Conservation (phyloP, 257 asterid genomes). For the Plantago elongata region DNA sequence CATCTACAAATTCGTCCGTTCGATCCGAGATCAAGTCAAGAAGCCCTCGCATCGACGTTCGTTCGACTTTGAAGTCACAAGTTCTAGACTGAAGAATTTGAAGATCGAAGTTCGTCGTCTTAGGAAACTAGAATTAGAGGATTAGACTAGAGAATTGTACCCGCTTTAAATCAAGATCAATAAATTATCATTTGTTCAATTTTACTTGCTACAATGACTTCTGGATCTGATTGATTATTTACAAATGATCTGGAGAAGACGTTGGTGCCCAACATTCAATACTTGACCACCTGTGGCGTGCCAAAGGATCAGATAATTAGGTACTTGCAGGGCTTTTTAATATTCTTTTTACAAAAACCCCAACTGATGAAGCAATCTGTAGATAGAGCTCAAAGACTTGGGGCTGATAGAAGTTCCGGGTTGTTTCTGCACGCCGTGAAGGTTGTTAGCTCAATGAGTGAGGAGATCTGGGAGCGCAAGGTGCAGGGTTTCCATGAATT, state of each 20-base stretch:
- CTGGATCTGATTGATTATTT: slow-evolving; percentile 6
- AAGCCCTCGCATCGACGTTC: too few species aligned
- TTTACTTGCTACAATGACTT: too few species aligned
- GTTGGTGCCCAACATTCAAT: slow-evolving; percentile 1
- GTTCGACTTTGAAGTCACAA: too few species aligned
- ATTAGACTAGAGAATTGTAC: too few species aligned
- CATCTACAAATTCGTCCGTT: too few species aligned
- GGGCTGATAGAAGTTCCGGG: background rate
- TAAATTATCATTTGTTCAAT: too few species aligned
- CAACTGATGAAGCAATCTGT: background rate
- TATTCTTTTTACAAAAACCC: slow-evolving; percentile 2
- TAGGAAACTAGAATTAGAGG: too few species aligned
- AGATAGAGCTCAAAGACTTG: background rate
- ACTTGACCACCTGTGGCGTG: slow-evolving; percentile 6
- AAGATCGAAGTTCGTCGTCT: too few species aligned
- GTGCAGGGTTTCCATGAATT: slow-evolving; percentile 7
- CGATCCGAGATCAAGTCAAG: too few species aligned
- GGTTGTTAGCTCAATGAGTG: background rate
- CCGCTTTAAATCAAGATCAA: too few species aligned
- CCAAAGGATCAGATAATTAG: background rate
- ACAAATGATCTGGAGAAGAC: background rate
- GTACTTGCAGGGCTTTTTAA: slow-evolving; percentile 1
- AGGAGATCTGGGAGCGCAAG: slow-evolving; percentile 9
- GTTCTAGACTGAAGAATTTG: too few species aligned
- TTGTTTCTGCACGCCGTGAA: slow-evolving; percentile 3